These are phyloP conservation scores for Pythium aquatile DNA, from an alignment of 352 stramenopile species.

Conservation along the genomic window DNA sequence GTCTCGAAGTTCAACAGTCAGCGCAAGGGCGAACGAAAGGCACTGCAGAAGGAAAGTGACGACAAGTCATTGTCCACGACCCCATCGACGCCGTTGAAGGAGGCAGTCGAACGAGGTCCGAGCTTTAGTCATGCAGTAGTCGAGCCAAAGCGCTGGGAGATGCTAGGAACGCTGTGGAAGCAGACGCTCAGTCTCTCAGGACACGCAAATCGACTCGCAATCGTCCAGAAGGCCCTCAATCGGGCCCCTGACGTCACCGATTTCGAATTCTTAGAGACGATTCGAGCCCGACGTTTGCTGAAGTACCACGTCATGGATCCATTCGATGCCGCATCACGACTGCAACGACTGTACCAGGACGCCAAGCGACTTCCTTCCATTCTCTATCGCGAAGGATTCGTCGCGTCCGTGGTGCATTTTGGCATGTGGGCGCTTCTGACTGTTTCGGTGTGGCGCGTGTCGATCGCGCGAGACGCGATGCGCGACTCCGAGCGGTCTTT, in stretches of 20 bases:
- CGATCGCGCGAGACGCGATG: conserved; percentile 29
- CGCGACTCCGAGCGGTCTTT: conserved; percentile 29
- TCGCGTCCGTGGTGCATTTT: conserved; percentile 18
- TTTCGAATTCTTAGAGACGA: conserved; percentile 19
- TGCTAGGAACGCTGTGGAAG: background rate
- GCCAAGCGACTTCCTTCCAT: conserved; percentile 9
- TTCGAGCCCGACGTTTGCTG: conserved; percentile 19
- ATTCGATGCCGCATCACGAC: conserved; percentile 31
- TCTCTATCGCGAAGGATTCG: conserved; percentile 23
- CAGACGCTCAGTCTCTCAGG: background rate
- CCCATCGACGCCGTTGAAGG: background rate
- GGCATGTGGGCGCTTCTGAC: conserved; percentile 22
- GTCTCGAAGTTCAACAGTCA: background rate
- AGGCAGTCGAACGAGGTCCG: background rate
- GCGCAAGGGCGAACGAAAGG: background rate
- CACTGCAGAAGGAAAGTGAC: background rate
- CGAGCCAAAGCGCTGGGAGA: background rate
- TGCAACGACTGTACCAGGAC: conserved; percentile 28
- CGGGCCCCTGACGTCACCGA: conserved; percentile 6
- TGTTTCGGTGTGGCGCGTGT: conserved; percentile 32
- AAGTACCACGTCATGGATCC: conserved; percentile 34
- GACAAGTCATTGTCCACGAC: too few species aligned
- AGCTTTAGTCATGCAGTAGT: background rate
- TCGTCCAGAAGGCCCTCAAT: conserved; percentile 11
- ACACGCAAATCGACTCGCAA: conserved; percentile 9